Base-by-base conservation (phyloP, 2,329 filamentous ascomycete species). In the Fusarium sp. region DNA sequence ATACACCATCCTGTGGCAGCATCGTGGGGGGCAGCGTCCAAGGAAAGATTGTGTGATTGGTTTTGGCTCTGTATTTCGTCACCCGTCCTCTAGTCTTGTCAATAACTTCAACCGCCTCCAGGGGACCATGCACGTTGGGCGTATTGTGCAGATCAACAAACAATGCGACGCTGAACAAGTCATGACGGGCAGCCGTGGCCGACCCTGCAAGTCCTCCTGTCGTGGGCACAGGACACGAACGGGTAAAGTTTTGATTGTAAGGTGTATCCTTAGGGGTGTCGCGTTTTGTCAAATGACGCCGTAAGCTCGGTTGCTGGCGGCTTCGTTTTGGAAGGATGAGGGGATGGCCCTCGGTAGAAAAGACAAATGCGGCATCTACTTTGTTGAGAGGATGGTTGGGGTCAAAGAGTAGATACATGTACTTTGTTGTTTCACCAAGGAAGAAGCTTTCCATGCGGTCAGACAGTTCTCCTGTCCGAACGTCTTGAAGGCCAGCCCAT, bases 391-490 rank as follows among this genome's bases (percentile, higher is more conserved):
- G 92, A 76, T 98, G 95, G 13, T 88, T 83, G 5, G 88, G 84
- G 65, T 96, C 91, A 74, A 96, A 98, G 3, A 98, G 84, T 50
- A 99, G 79, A 73, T 96, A 98, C 61, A 99, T 81, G 74, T 99
- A 99, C 76, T 98, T 97, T 39, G 92, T 89, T 2, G 95, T 99
- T 76, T 99, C 95, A 13, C 95, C 94, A 1, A 99, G 82, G 71
- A 98, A 98, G 81, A 98, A 99, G 73, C 94, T 98, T 76, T 99
- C 95, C 95, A 98, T 98, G 31, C 95, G 89, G 73, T 99, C 93
- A 67, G 86, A 91, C 75, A 92, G 87, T 76, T 97, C 92, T 4
- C 94, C 94, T 6, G 85, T 91, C 31, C 88, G 80, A 9, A 94
- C 91, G 73, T 93, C 89, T 70, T 93, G 89, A 32, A 98, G 81